Evolutionary conservation across 192 early-diverging fungal genomes (phyloP), one percentile per base, ranked within the genome.

Genomic region (Haplosporangium gracile): DNA sequence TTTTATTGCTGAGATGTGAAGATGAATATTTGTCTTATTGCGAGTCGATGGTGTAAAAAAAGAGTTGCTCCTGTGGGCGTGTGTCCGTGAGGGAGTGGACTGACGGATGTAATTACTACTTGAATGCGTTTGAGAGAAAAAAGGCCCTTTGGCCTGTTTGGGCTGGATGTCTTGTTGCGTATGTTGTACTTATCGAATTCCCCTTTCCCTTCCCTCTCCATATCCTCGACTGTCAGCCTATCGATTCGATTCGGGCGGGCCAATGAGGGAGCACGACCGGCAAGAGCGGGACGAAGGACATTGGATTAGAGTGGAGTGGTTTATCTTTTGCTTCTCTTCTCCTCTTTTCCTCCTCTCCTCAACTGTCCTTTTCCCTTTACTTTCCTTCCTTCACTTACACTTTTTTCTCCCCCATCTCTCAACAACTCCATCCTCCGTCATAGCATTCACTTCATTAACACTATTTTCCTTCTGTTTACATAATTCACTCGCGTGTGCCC

Each of bases 61-160:
- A 16, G 15, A 13, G 15, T 51, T 45, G 9, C 1, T 45, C 43
- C 43, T 18, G 49, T 51, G 16, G 49, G 49, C 49, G 49, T 51
- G 18, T 16, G 16, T 51, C 18, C 18, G 16, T 51, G 49, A 22
- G 18, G 16, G 49, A 51, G 47, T 18, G 18, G 47, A 49, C 16
- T 49, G 15, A 49, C 4, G 47, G 47, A 20, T 20, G 47, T 51
- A 51, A 51, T 51, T 51, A 51, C 18, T 51, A 45, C 43, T 10
- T 15, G 2, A 45, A 45, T 45, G 43, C 43, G 43, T 1, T 45
- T 15, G 13, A 45, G 15, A 15, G 13, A 45, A 45, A 45, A 15
- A 45, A 18, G n/a, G 60, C 60, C 60, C 60, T 65, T 65, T 65
- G 29, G 60, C 60, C 60, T 65, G 26, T 65, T 32, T 65, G 60